Percentiles rank a stretch among this genome's conserved stretches.
Evolutionary conservation across 805 yeast genomes (phyloP).

Genomic region (Candida gorgasii): DNA sequence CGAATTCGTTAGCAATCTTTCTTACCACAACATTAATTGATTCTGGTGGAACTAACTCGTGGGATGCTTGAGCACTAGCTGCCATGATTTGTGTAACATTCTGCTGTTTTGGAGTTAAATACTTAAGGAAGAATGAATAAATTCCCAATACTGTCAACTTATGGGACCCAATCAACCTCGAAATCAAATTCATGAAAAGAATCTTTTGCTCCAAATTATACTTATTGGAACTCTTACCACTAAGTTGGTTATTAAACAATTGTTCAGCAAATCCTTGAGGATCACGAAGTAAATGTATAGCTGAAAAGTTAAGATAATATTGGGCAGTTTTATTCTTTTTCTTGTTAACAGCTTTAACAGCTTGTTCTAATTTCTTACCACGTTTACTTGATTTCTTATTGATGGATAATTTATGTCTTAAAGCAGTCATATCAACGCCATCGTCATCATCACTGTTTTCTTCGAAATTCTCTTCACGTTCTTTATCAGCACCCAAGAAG

Average conservation of each 20-base stretch:
- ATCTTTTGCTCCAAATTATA: slow-evolving; percentile 88
- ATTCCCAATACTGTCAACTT: slow-evolving; percentile 87
- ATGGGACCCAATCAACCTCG: slow-evolving; percentile 92
- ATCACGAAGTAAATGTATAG: slow-evolving; percentile 89
- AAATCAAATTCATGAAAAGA: slow-evolving; percentile 79
- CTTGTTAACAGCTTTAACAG: slow-evolving; percentile 68
- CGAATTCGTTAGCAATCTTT: slow-evolving; percentile 95
- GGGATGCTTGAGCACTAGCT: slow-evolving; percentile 94
- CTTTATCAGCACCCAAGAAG: slow-evolving; percentile 93
- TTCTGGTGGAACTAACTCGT: slow-evolving; percentile 97
- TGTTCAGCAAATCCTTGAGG: slow-evolving; percentile 97
- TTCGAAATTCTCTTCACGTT: slow-evolving; percentile 80
- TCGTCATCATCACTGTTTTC: slow-evolving; percentile 68
- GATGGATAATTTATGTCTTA: slow-evolving; percentile 79
- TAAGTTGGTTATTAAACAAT: slow-evolving; percentile 69
- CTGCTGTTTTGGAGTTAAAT: slow-evolving; percentile 89
- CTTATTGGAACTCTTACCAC: slow-evolving; percentile 66
- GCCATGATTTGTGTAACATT: slow-evolving; percentile 97
- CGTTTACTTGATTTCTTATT: slow-evolving; percentile 82
- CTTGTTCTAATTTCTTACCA: slow-evolving; percentile 75
- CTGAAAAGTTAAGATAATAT: slow-evolving; percentile 85
- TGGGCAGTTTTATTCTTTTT: slow-evolving; percentile 59
- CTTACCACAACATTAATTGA: slow-evolving; percentile 75
- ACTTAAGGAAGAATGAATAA: slow-evolving; percentile 85
- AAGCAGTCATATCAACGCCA: slow-evolving; percentile 66